Evolutionary conservation across 1,139 yeast species (phyloP).

Genomic region (Lodderomyces elongisporus): DNA sequence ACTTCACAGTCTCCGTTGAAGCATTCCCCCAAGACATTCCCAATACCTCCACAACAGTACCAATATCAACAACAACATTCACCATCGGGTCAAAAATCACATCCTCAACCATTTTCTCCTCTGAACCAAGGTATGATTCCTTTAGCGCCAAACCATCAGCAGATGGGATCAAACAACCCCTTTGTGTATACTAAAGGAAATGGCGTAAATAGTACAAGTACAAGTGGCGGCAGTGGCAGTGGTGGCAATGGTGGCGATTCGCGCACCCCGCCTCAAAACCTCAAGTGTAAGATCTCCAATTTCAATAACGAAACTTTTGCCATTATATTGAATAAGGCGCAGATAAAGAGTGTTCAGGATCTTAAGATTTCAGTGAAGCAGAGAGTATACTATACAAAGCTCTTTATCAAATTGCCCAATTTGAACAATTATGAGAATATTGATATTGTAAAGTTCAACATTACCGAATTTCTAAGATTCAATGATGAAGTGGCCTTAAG

Average conservation of each 20-base stretch:
- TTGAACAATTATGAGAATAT: slow-evolving; percentile 22
- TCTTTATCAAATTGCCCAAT: slow-evolving; percentile 26
- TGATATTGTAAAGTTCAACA: slow-evolving; percentile 22
- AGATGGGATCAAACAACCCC: neutral
- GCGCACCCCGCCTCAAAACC: too few species aligned
- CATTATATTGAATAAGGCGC: slow-evolving; percentile 23
- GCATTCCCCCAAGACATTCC: neutral
- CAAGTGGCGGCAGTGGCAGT: too few species aligned
- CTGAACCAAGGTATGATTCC: neutral
- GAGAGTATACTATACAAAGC: slow-evolving; percentile 22
- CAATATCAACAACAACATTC: neutral
- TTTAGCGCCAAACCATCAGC: slow-evolving; percentile 5
- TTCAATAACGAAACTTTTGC: slow-evolving; percentile 26
- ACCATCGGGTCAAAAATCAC: neutral
- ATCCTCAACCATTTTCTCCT: slow-evolving; percentile 1
- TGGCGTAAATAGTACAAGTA: too few species aligned
- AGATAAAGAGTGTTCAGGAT: slow-evolving; percentile 21
- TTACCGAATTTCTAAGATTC: slow-evolving; percentile 19
- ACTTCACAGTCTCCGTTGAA: neutral
- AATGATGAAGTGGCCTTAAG: slow-evolving; percentile 11
- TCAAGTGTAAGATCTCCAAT: slow-evolving; percentile 29
- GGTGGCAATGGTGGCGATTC: too few species aligned
- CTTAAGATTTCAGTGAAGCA: slow-evolving; percentile 25
- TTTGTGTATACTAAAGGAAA: too few species aligned
- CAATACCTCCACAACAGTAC: neutral